phyloP scores from a whole-genome alignment of 345 rosid genomes.

The Eucalyptus erythrocorys region DNA sequence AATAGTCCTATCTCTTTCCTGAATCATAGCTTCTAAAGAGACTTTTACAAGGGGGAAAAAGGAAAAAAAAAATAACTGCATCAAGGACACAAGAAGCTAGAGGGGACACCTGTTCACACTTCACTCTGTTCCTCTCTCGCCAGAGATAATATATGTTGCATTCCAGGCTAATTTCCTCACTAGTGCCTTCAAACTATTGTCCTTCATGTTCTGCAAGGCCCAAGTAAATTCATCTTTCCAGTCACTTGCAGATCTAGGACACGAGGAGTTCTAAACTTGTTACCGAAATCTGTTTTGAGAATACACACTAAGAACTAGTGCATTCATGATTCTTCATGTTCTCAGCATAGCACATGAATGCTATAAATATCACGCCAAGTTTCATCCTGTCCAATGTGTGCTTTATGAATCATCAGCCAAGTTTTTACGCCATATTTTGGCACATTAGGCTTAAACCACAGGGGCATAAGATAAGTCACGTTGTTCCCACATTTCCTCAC shows the following conservation, averaged over 20 bases:
- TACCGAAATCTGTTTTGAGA: accelerated
- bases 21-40: neutral
- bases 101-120: neutral
- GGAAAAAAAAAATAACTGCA: neutral
- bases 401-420: neutral
- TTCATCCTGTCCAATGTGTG: neutral
- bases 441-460: neutral
- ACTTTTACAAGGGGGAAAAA: no score
- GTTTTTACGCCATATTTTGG: neutral
- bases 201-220: neutral
- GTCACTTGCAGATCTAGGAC: neutral
- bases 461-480: accelerated
- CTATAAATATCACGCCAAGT: neutral
- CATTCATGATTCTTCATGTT: neutral
- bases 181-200: neutral
- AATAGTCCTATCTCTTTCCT: neutral
- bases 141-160: neutral
- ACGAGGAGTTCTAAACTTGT: neutral
- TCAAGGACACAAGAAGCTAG: neutral
- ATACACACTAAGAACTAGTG: neutral
- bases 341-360: neutral
- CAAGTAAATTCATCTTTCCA: neutral
- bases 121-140: neutral
- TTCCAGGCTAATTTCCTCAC: neutral
- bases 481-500: neutral